A percentile compares a stretch with the other conserved stretches of the same genome.
Evolutionary conservation across 495 filamentous ascomycete species (phyloP).

Genomic region (Trichocladium antarcticum): DNA sequence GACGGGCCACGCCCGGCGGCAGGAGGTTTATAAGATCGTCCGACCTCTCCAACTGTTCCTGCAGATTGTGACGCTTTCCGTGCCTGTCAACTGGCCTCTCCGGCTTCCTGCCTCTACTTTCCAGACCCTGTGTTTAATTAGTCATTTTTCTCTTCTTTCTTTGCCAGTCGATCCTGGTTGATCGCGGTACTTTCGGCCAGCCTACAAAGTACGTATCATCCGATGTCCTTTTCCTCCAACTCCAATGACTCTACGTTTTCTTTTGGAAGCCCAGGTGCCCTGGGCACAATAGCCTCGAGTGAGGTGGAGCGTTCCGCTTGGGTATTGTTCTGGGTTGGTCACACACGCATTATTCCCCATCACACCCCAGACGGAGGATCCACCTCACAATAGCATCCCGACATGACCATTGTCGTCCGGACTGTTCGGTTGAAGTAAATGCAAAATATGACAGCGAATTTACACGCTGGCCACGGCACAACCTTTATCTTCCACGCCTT

Average conservation of each 20-base stretch:
- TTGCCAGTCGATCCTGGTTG: constrained; percentile 13
- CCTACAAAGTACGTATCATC: constrained; percentile 2
- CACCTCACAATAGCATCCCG: no score
- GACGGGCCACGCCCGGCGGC: constrained; percentile 3
- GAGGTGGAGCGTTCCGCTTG: not conserved
- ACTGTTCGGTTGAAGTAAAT: no score
- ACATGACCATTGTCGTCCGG: no score
- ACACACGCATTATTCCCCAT: no score
- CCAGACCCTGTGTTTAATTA: no score
- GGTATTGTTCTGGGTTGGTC: not conserved
- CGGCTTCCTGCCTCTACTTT: no score
- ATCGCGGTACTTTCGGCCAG: constrained; percentile 9
- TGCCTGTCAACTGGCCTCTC: no score
- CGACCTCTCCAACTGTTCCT: constrained; percentile 4
- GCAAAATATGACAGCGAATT: no score
- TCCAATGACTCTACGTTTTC: not conserved
- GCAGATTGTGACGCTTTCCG: constrained; percentile 5
- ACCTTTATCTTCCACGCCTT: no score
- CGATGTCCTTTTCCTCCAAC: not conserved
- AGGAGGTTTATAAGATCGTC: constrained; percentile 19
- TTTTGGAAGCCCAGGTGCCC: not conserved
- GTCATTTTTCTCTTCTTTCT: constrained; percentile 10
- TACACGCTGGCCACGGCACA: no score
- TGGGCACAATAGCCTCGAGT: not conserved
- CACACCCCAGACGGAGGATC: no score